Evolutionary conservation across 2,329 filamentous ascomycete species (phyloP).

Genomic region (Anthostomella pinea): DNA sequence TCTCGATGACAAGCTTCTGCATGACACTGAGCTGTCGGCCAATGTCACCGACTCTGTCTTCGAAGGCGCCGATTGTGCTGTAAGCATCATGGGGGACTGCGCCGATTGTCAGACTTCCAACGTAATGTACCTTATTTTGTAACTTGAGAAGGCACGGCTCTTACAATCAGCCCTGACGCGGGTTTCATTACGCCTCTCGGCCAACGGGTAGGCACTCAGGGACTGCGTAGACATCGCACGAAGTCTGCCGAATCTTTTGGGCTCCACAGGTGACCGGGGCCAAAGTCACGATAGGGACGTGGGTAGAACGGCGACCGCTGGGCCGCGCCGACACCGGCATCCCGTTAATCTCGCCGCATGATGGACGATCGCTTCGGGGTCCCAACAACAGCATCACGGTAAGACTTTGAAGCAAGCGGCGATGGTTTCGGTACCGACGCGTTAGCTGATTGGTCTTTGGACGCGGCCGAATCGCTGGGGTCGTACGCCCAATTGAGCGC

Average conservation of each 20-base stretch:
- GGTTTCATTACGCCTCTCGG: neutral
- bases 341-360: too few species aligned
- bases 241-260: neutral
- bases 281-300: neutral
- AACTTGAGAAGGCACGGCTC: neutral
- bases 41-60: conserved; percentile 8
- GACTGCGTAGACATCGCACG: conserved; percentile 1
- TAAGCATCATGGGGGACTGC: conserved; percentile 7
- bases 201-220: neutral
- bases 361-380: neutral
- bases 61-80: conserved; percentile 3
- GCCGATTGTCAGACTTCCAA: neutral
- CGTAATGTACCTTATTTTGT: neutral
- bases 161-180: neutral
- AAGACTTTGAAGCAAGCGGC: neutral
- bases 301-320: neutral
- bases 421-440: too few species aligned
- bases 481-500: conserved; percentile 14
- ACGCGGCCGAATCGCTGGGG: conserved; percentile 4
- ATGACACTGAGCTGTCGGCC: conserved; percentile 10
- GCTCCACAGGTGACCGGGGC: neutral
- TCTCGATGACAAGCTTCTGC: conserved; percentile 12
- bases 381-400: conserved; percentile 3
- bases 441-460: too few species aligned
- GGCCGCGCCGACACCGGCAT: neutral